Percentiles rank a stretch among this genome's conserved stretches.
These are phyloP conservation scores for Pezicula radicicola DNA, from an alignment of 2,329 filamentous ascomycete species.

Conservation along the genomic window DNA sequence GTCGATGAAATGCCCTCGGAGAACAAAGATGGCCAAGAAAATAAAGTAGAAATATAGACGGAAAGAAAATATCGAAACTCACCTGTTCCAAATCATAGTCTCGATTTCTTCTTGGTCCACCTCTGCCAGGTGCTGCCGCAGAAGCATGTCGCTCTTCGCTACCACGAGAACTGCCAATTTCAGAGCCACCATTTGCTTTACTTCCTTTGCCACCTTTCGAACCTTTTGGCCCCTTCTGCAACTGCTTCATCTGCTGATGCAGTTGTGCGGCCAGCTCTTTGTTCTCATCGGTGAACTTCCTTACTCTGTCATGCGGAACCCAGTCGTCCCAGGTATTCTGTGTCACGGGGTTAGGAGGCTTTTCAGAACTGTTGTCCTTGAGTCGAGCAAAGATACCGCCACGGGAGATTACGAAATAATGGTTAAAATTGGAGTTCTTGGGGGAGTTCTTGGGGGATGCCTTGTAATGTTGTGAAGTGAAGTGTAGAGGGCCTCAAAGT, in stretches of 20 bases:
- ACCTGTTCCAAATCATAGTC: slow-evolving; percentile 84
- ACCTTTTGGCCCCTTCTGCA: slow-evolving; percentile 18
- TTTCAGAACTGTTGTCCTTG: background rate
- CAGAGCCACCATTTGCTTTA: slow-evolving; percentile 58
- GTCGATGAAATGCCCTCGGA: background rate
- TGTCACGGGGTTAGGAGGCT: slow-evolving; percentile 15
- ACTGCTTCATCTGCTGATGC: slow-evolving; percentile 58
- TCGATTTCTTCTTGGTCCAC: slow-evolving; percentile 71
- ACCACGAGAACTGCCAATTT: slow-evolving; percentile 63
- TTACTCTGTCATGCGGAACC: slow-evolving; percentile 89
- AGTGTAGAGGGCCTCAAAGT: background rate
- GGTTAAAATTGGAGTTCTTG: slow-evolving; percentile 26
- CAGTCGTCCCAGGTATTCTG: slow-evolving; percentile 86
- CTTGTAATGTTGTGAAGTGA: background rate
- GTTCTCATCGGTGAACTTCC: slow-evolving; percentile 94
- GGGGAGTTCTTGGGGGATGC: no score
- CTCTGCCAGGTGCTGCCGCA: slow-evolving; percentile 55
- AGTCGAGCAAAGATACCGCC: background rate
- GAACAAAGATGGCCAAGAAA: background rate
- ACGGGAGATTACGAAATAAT: slow-evolving; percentile 10
- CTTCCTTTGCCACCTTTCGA: slow-evolving; percentile 31
- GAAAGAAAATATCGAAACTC: slow-evolving; percentile 34
- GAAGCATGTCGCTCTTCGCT: slow-evolving; percentile 74
- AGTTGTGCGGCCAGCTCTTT: slow-evolving; percentile 79
- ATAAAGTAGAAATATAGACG: slow-evolving; percentile 12